Evolutionary conservation across 306 rosid genomes (phyloP).

Genomic region (Quercus alba): DNA sequence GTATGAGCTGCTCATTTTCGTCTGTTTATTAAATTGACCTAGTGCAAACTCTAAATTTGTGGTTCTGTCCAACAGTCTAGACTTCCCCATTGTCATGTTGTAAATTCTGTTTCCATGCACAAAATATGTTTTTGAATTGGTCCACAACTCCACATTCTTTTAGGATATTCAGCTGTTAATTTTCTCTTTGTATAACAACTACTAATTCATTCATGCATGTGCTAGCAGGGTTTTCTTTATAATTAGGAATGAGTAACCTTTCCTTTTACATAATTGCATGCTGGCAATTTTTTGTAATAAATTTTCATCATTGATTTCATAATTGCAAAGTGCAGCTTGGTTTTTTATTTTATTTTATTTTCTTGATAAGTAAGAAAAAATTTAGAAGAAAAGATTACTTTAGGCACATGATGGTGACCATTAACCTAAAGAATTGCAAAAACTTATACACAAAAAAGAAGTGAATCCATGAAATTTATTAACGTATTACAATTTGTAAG

Average conservation of each 20-base stretch:
- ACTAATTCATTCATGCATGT: background rate
- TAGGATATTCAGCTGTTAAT: background rate
- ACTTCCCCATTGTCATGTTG: background rate
- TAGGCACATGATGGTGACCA: no score
- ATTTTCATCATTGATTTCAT: background rate
- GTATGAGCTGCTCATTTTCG: conserved; percentile 38
- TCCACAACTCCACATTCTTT: background rate
- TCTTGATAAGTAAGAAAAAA: no score
- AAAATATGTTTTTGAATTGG: background rate
- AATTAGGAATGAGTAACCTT: background rate
- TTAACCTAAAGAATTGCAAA: no score
- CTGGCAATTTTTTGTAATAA: background rate
- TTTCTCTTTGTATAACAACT: background rate
- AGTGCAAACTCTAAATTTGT: background rate
- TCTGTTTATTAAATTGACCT: background rate
- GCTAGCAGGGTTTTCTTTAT: background rate
- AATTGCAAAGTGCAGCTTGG: background rate
- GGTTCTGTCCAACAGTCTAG: background rate
- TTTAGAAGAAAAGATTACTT: no score
- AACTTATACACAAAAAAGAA: no score
- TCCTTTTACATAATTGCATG: background rate
- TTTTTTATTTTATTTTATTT: no score
- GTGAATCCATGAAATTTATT: no score
- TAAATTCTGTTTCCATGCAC: background rate
- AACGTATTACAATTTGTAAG: no score